phyloP scores from a whole-genome alignment of 257 asterid species.

The Rhazya stricta region DNA sequence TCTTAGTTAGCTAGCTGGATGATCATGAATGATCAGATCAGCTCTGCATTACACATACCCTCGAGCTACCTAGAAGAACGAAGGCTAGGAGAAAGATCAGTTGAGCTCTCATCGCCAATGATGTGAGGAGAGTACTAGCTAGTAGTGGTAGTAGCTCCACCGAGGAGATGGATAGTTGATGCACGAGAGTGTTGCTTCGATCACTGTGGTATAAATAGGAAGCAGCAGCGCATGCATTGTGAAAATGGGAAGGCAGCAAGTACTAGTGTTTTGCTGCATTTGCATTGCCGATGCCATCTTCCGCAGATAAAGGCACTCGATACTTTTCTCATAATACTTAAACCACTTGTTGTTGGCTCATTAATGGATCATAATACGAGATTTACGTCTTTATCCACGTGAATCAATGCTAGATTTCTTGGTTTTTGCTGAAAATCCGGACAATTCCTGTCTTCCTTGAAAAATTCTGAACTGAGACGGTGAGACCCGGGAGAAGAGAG shows the following conservation, averaged over 20 bases:
- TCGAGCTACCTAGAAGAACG: conserved; percentile 11
- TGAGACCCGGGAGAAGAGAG: no score
- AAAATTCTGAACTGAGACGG: no score
- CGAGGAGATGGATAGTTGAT: not conserved
- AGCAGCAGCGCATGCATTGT: not conserved
- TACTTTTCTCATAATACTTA: no score
- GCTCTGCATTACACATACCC: not conserved
- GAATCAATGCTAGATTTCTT: not conserved
- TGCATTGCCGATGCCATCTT: not conserved
- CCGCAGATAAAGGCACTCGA: not conserved
- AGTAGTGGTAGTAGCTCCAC: not conserved
- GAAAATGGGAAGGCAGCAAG: conserved; percentile 7
- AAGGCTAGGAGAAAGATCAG: conserved; percentile 11
- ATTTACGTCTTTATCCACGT: not conserved
- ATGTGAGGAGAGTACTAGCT: no score
- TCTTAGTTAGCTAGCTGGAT: no score
- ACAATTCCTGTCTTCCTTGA: not conserved
- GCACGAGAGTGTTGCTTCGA: not conserved
- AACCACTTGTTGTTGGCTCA: not conserved
- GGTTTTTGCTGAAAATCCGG: not conserved
- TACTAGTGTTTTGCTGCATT: not conserved
- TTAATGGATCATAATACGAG: not conserved
- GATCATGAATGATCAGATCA: not conserved
- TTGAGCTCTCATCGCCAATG: conserved; percentile 7
- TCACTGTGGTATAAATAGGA: not conserved